These are phyloP conservation scores for Flaveria robusta DNA, from an alignment of 129 eudicot species.

Conservation along the genomic window DNA sequence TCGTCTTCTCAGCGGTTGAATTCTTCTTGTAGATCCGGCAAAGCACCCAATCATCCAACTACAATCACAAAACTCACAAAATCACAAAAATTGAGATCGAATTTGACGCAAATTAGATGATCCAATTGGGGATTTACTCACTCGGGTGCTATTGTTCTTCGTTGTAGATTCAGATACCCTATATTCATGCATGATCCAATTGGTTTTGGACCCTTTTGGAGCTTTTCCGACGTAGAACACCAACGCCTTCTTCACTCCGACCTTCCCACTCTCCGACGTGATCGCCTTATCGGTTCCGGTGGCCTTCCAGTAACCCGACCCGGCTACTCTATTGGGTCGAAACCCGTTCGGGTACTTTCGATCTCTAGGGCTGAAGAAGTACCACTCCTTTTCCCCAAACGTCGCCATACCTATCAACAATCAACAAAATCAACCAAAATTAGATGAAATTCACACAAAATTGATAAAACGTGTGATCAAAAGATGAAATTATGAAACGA, in stretches of 20 bases:
- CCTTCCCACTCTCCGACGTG: constrained; percentile 56
- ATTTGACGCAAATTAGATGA: not conserved
- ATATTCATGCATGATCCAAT: constrained; percentile 98
- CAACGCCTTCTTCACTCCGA: constrained; percentile 84
- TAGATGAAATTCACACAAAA: not conserved
- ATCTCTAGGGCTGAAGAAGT: constrained; percentile 88
- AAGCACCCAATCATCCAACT: constrained; percentile 98
- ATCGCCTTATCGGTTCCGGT: constrained; percentile 91
- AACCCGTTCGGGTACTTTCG: constrained; percentile 91
- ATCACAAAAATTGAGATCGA: not conserved
- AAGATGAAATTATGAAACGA: not conserved
- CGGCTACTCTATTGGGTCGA: constrained; percentile 83
- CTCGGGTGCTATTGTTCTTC: constrained; percentile 53
- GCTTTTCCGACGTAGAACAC: constrained; percentile 94
- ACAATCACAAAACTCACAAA: not conserved
- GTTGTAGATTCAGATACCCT: constrained; percentile 59
- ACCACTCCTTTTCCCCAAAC: constrained; percentile 95
- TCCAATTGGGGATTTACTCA: constrained; percentile 16
- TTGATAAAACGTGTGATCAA: too few species aligned
- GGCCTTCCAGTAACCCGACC: constrained; percentile 97
- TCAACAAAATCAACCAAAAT: not conserved
- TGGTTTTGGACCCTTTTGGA: constrained; percentile 88
- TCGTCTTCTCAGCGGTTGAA: constrained; percentile 53
- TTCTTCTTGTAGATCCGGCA: constrained; percentile 90
- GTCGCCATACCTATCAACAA: constrained; percentile 58